Evolutionary conservation across 2,329 filamentous ascomycete genomes (phyloP), one percentile per base, ranked within the genome.

Genomic region (Pyrenophora seminiperda): DNA sequence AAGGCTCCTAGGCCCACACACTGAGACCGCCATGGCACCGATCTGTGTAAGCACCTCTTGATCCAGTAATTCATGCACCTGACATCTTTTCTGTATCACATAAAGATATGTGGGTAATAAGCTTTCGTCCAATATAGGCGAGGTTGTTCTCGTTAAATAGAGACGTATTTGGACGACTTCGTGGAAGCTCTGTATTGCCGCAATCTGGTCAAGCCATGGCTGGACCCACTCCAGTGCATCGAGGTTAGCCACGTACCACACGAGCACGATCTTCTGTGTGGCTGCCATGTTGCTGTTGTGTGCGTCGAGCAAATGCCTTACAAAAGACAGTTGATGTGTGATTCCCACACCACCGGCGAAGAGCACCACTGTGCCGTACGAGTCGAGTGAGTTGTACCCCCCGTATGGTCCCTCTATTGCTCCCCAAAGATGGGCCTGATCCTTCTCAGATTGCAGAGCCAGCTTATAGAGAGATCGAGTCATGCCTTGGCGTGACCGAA

Each of bases 321-420:
- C 81, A 71, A 94, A 95, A 9, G 90, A 89, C 15, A 97, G 82
- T 68, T 95, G 90, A 71, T 97, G 92, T 0, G 92, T 96, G 73
- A 97, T 97, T 49, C 93, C 93, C 2, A 92, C 90, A 34, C 92
- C 89, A 42, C 90, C 91, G 3, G 91, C 91, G 64, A 97, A 90
- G 50, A 97, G 86, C 40, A 97, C 81, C 20, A 86, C 84, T 29
- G 93, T 92, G 18, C 93, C 92, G 73, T 96, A 97, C 4, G 91
- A 96, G 72, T 91, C 86, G 55, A 96, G 84, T 41, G 83, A 86
- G 72, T 94, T 87, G 15, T 54, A 33, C 65, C 90, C 86, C 17
- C 86, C 74, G 65, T 97, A 97, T 0, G 92, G 91, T 0, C 93
- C 92, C 75, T 97, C 92, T 54, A 95, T 83, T 39, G 89, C 83